Conservation (phyloP, 106 monocot species). For the Iris macrosiphon region DNA sequence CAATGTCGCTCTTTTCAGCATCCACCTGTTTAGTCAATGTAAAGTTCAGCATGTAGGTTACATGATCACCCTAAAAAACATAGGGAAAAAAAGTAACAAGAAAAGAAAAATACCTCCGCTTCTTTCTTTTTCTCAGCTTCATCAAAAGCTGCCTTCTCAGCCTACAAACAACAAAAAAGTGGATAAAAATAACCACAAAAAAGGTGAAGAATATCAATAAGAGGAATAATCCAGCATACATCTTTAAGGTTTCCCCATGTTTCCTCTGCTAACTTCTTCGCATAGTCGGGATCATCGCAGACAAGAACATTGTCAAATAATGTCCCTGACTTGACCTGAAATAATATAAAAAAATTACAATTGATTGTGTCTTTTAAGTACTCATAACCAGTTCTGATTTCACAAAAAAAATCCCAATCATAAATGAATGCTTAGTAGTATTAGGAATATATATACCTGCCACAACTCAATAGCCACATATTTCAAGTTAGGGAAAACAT, state of each 20-base stretch:
- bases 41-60: too few relatives aligned
- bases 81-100: too few relatives aligned
- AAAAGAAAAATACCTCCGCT: constrained; percentile 19
- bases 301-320: constrained; percentile 81
- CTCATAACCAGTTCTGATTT: too few relatives aligned
- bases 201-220: neutral
- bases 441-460: constrained; percentile 31
- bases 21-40: too few relatives aligned
- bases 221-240: constrained; percentile 19
- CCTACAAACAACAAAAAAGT: constrained; percentile 23
- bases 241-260: constrained; percentile 87
- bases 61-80: too few relatives aligned
- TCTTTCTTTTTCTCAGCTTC: constrained; percentile 3
- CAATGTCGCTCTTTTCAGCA: too few relatives aligned
- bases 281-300: constrained; percentile 74
- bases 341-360: neutral
- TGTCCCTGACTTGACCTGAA: constrained; percentile 85
- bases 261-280: constrained; percentile 65
- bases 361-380: too few relatives aligned
- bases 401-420: neutral
- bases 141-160: constrained; percentile 37
- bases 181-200: neutral
- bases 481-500: constrained; percentile 59
- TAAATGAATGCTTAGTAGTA: neutral
- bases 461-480: constrained; percentile 67